These are phyloP conservation scores for Penicillium cosmopolitanum DNA, from an alignment of 495 filamentous ascomycete species.

Conservation along the genomic window DNA sequence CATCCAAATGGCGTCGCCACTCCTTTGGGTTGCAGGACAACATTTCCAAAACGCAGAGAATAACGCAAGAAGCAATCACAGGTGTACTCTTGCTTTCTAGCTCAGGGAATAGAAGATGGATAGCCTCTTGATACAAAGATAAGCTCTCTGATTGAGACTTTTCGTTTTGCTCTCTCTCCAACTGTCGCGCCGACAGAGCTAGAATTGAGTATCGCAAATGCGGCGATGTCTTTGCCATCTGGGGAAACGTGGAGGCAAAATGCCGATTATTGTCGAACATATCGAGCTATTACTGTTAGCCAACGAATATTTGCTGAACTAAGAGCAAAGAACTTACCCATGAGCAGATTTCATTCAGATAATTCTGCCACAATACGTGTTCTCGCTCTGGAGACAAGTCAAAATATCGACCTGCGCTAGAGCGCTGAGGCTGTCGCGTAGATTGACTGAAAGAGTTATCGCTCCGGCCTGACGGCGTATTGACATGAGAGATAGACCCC, in stretches of 20 bases:
- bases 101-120: slow-evolving; percentile 42
- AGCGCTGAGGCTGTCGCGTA: slow-evolving; percentile 9
- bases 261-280: slow-evolving; percentile 51
- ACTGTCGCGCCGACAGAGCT: slow-evolving; percentile 48
- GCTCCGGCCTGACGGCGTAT: slow-evolving; percentile 15
- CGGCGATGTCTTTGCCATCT: slow-evolving; percentile 41
- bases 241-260: slow-evolving; percentile 46
- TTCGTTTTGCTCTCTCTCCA: slow-evolving; percentile 42
- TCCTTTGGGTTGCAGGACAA: slow-evolving; percentile 45
- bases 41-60: slow-evolving; percentile 50
- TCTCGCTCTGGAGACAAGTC: slow-evolving; percentile 34
- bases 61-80: slow-evolving; percentile 45
- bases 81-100: slow-evolving; percentile 43
- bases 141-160: slow-evolving; percentile 45
- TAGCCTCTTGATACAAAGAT: slow-evolving; percentile 48
- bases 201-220: slow-evolving; percentile 47
- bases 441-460: slow-evolving; percentile 10
- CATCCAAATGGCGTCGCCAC: slow-evolving; percentile 52
- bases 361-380: slow-evolving; percentile 45
- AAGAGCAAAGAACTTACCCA: slow-evolving; percentile 31
- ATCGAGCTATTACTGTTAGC: slow-evolving; percentile 36
- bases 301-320: not conserved
- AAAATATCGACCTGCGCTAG: slow-evolving; percentile 24
- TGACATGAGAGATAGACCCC: slow-evolving; percentile 11
- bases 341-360: slow-evolving; percentile 46